Evolutionary conservation across 1,284 basidiomycete species (phyloP).

Genomic region (Rugosomyces carneus): DNA sequence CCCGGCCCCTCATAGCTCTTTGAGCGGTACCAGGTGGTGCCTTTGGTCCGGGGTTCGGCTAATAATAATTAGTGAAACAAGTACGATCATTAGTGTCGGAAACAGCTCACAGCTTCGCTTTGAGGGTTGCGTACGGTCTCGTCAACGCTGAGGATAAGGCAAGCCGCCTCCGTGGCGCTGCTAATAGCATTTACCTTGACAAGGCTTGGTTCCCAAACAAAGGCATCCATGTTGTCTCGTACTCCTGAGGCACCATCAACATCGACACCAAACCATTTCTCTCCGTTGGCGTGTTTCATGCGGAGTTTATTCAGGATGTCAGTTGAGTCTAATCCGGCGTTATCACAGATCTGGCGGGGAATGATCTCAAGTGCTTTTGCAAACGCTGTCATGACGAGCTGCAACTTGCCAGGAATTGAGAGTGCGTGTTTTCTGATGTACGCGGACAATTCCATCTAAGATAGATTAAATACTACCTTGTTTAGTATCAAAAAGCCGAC

Average conservation of each 20-base stretch:
- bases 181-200: conserved; percentile 95
- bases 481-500: conserved; percentile 15
- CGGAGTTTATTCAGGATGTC: conserved; percentile 96
- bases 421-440: conserved; percentile 88
- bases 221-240: conserved; percentile 93
- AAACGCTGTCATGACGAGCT: conserved; percentile 92
- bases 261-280: conserved; percentile 91
- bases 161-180: conserved; percentile 94
- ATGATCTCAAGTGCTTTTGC: conserved; percentile 97
- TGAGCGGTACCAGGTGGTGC: conserved; percentile 82
- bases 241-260: conserved; percentile 88
- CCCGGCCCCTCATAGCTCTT: conserved; percentile 77
- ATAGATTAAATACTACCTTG: conserved; percentile 6
- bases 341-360: conserved; percentile 97
- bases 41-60: conserved; percentile 73
- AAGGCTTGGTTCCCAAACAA: conserved; percentile 97
- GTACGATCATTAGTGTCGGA: background rate
- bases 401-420: conserved; percentile 93
- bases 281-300: conserved; percentile 90
- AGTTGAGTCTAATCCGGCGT: conserved; percentile 96
- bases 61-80: conserved; percentile 9
- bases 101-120: conserved; percentile 69
- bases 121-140: conserved; percentile 94
- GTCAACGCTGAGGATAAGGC: conserved; percentile 90
- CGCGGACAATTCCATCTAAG: conserved; percentile 91